Conservation (phyloP, 148 eudicot genomes). For the Simmondsia chinensis region DNA sequence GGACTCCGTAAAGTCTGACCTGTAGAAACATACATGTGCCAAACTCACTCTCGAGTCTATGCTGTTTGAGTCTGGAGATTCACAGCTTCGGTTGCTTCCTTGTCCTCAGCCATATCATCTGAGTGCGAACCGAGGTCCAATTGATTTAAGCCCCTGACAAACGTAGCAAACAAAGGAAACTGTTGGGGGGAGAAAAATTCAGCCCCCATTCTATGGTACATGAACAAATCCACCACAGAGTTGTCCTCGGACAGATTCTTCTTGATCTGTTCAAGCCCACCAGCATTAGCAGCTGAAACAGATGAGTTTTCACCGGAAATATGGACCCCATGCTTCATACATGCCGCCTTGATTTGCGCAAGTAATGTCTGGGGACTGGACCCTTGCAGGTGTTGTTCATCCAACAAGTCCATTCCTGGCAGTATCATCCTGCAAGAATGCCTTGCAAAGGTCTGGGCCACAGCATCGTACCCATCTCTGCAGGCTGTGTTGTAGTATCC, state of each 20-base stretch:
- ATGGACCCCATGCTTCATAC: constrained; percentile 33
- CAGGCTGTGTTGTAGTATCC: constrained; percentile 69
- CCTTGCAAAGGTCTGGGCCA: constrained; percentile 42
- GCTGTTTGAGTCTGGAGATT: constrained; percentile 36
- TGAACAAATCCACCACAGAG: constrained; percentile 40
- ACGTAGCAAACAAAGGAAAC: constrained; percentile 51
- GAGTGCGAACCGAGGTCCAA: constrained; percentile 20
- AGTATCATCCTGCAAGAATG: constrained; percentile 45
- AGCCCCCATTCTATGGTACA: constrained; percentile 90
- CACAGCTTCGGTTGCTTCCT: constrained; percentile 10
- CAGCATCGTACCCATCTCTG: constrained; percentile 57
- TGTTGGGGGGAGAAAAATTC: constrained; percentile 79
- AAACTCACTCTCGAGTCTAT: no score
- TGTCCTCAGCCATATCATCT: constrained; percentile 47
- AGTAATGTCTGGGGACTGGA: constrained; percentile 52
- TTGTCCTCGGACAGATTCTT: constrained; percentile 33
- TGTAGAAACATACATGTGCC: no score
- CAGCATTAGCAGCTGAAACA: constrained; percentile 22
- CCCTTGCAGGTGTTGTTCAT: constrained; percentile 24
- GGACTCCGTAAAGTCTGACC: no score
- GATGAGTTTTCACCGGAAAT: constrained; percentile 56
- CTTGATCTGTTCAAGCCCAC: constrained; percentile 45
- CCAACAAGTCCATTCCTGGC: constrained; percentile 71
- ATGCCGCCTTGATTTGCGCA: constrained; percentile 36
- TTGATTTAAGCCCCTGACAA: constrained; percentile 46